Evolutionary conservation across 1,284 basidiomycete genomes (phyloP), one percentile per base, ranked within the genome.

Genomic region (Takashimella tepidaria): DNA sequence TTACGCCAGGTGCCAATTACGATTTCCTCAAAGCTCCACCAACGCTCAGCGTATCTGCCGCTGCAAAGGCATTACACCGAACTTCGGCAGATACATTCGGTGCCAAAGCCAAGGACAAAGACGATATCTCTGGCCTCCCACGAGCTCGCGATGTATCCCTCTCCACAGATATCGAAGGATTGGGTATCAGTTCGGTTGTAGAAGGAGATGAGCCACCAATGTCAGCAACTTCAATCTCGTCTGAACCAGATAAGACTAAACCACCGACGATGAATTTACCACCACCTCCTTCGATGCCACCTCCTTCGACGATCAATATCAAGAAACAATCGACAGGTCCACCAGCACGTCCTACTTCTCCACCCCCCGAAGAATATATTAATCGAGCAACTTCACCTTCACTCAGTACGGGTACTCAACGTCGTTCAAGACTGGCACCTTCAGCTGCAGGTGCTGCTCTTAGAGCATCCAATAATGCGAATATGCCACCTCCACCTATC

Each of bases 181-280:
- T 68, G 10, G 31, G 31, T 37, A 37, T 37, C 31, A 8, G 10
- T 16, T 23, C 46, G 3, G n/a, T 22, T 41, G 31, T 41, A 21
- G 41, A 43, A 13, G 49, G 37, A 40, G 49, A 27, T 13, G 20
- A 26, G 10, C 62, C 62, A 13, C 61, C 64, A 21, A 40, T 59
- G 16, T 60, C 67, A 2, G 60, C 62, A 19, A 55, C 55, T 6
- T 31, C 45, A 12, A 37, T 45, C n/a, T 12, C 40, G n/a, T n/a
- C n/a, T n/a, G 4, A 19, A 22, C 79, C 87, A n/a, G 89, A 92
- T 74, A 88, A 84, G 74, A 82, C 86, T 12, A 83, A 83, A 51
- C 89, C 90, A 13, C 90, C 89, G 0, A 87, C 83, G 70, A 90
- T 92, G 85, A 79, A 83, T 53, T 77, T 92, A 5, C 89, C 89